A percentile compares a stretch with the other conserved stretches of the same genome.
Conservation (phyloP, 1,284 basidiomycete species). For the Cronartium ribicola region DNA sequence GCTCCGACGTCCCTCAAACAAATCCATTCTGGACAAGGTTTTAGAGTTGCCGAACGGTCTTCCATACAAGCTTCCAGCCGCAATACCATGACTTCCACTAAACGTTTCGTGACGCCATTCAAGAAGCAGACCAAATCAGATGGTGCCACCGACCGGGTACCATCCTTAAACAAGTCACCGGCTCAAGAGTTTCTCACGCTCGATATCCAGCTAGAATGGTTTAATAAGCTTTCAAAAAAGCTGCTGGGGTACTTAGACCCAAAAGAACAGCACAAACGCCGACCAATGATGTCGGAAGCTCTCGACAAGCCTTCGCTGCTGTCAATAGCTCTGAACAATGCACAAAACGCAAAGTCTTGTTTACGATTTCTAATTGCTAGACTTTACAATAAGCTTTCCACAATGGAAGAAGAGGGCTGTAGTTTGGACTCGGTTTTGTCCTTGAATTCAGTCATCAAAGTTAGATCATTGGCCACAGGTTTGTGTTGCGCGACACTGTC, state of each 20-base stretch:
- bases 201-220: neutral
- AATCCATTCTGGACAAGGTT: no score
- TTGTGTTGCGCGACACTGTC: neutral
- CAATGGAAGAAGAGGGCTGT: conserved; percentile 1
- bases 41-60: neutral
- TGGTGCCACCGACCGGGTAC: neutral
- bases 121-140: neutral
- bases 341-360: neutral
- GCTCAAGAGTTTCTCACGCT: neutral
- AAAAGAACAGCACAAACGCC: neutral
- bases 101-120: neutral
- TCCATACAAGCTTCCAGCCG: neutral
- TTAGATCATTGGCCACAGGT: neutral
- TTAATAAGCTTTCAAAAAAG: neutral
- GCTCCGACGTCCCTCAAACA: no score
- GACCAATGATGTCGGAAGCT: neutral
- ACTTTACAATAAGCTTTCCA: neutral
- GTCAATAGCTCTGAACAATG: no score
- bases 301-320: neutral
- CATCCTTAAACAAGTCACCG: neutral
- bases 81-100: neutral
- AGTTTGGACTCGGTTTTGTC: neutral
- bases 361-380: neutral
- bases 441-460: neutral
- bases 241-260: neutral